Evolutionary conservation across 78 protist species (phyloP).

Genomic region (Mantamonas sphyraenae): DNA sequence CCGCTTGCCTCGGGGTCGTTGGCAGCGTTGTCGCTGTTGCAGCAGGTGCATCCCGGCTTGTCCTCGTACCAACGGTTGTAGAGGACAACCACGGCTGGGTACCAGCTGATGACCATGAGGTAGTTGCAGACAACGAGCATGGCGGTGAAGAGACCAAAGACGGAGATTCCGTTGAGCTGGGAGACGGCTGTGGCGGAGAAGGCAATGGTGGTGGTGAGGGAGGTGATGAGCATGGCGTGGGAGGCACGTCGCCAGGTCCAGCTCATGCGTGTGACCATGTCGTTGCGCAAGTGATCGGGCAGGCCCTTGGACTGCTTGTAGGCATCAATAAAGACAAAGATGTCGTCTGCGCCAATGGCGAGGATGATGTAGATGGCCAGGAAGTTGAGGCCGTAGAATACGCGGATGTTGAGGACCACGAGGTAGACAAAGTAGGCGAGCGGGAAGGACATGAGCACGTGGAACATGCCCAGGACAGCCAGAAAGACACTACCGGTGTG

Average conservation of each 20-base stretch:
- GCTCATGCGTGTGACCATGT: conserved; percentile 6
- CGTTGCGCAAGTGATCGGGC: too few species aligned
- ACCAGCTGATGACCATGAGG: conserved; percentile 16
- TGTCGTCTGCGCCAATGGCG: conserved; percentile 41
- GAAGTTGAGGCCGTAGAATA: conserved; percentile 2
- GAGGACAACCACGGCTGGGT: conserved; percentile 1
- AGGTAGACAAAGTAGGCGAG: conserved; percentile 13
- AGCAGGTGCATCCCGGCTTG: not conserved
- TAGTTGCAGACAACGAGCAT: conserved; percentile 13
- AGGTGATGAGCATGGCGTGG: conserved; percentile 25
- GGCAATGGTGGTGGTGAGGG: conserved; percentile 26
- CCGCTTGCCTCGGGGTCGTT: not conserved
- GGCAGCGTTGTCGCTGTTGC: not conserved
- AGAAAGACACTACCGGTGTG: conserved; percentile 20
- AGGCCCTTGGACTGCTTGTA: conserved; percentile 19
- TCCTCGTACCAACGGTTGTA: not conserved
- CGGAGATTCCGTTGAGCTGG: not conserved
- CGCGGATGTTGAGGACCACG: conserved; percentile 1
- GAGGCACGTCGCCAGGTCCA: conserved; percentile 23
- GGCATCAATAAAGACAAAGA: conserved; percentile 29
- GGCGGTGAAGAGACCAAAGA: conserved; percentile 25
- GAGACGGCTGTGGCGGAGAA: conserved; percentile 21
- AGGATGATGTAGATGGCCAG: conserved; percentile 26
- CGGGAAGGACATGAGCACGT: conserved; percentile 20
- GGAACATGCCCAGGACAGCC: conserved; percentile 24